Evolutionary conservation across 768 basidiomycete genomes (phyloP), one percentile per base, ranked within the genome.

Genomic region (Mycena floridula): DNA sequence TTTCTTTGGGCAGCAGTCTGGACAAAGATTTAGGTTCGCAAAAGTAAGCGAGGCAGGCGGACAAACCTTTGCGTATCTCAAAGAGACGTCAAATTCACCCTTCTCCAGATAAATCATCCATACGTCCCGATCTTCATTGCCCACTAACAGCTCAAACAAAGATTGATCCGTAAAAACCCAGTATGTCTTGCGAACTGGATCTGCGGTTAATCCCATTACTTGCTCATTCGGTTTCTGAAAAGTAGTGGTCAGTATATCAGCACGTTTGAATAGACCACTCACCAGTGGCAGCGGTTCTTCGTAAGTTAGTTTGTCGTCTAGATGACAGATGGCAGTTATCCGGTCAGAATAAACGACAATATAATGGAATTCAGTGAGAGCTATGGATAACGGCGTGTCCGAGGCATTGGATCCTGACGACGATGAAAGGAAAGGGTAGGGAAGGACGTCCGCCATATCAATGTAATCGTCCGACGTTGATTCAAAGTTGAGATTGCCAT

Each of bases 91-190:
- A 52, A 80, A 92, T 43, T 84, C 77, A 2, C 75, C 79, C 54
- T 86, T 81, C 43, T 83, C 77, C 7, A 97, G 72, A 61, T 89
- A 91, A 43, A 93, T 82, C 56, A 82, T 81, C 96, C 96, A 99
- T 7, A 99, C 83, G 58, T 97, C 89, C 9, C 94, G 78, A 56
- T 89, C 88, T 66, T 99, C 96, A 54, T 94, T 91, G 7, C 73
- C 73, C 9, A 89, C 74, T 5, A 85, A 79, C 21, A 99, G 65
- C 56, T 99, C 96, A 54, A 89, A 93, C 16, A 99, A 73, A 0
- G 89, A 86, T 49, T 82, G 80, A 51, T 89, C 83, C 0, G 94
- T 94, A 58, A 85, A 94, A 2, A 93, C 77, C 96, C 96, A 99
- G 54, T 85, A 94, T 12, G 95, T 98, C 62, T 80, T 83, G 7